Conservation (phyloP, 768 basidiomycete species). For the Ramaria rubella region DNA sequence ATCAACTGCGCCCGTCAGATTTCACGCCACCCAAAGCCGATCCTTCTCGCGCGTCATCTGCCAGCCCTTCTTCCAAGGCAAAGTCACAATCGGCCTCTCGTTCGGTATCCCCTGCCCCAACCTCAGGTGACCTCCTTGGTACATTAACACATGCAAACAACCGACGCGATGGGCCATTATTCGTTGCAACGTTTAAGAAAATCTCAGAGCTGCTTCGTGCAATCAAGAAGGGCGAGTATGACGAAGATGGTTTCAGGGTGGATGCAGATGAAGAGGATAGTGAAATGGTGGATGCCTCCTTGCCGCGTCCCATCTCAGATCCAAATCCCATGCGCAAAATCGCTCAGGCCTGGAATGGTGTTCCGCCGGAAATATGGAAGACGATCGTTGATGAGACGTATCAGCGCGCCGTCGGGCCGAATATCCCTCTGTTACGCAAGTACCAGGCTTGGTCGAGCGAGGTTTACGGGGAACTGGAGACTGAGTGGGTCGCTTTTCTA, state of each 20-base stretch:
- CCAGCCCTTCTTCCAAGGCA: slow-evolving; percentile 18
- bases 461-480: slow-evolving; percentile 88
- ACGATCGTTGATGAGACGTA: slow-evolving; percentile 88
- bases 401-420: slow-evolving; percentile 87
- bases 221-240: slow-evolving; percentile 38
- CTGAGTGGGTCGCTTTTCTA: slow-evolving; percentile 36
- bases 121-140: slow-evolving; percentile 41
- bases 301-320: background rate
- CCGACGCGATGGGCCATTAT: slow-evolving; percentile 63
- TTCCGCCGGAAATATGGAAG: slow-evolving; percentile 62
- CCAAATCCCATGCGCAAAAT: slow-evolving; percentile 11
- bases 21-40: slow-evolving; percentile 8
- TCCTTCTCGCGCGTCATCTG: slow-evolving; percentile 13
- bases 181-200: slow-evolving; percentile 51
- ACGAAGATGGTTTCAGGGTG: slow-evolving; percentile 10
- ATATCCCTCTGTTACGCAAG: slow-evolving; percentile 69
- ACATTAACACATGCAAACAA: slow-evolving; percentile 65
- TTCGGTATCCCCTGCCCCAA: slow-evolving; percentile 11
- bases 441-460: slow-evolving; percentile 81
- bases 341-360: slow-evolving; percentile 45
- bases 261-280: background rate
- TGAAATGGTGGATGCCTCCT: background rate
- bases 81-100: slow-evolving; percentile 15
- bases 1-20: slow-evolving; percentile 5
- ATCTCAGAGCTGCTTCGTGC: slow-evolving; percentile 57